phyloP scores from a whole-genome alignment of 1,139 yeast genomes.

The Lipomyces yarrowii region DNA sequence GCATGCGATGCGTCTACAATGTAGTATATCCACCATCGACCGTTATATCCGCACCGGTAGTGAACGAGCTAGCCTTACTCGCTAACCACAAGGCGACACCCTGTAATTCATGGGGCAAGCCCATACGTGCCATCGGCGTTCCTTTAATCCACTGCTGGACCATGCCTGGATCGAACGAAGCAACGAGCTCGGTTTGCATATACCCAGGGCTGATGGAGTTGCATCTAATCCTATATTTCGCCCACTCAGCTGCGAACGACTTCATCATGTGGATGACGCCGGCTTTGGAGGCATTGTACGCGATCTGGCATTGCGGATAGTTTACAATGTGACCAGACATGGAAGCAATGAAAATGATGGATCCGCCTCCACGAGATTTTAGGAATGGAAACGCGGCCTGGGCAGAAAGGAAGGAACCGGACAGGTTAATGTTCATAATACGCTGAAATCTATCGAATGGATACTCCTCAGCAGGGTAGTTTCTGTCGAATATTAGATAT shows the following conservation, averaged over 20 bases:
- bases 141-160: conserved; percentile 57
- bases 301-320: conserved; percentile 64
- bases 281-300: conserved; percentile 62
- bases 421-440: conserved; percentile 70
- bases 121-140: conserved; percentile 70
- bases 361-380: conserved; percentile 56
- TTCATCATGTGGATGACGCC: conserved; percentile 56
- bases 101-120: conserved; percentile 64
- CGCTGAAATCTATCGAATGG: conserved; percentile 74
- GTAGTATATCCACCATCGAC: conserved; percentile 69
- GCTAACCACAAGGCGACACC: conserved; percentile 71
- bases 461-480: conserved; percentile 59
- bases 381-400: conserved; percentile 72
- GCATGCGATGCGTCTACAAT: conserved; percentile 35
- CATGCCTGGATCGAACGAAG: conserved; percentile 6
- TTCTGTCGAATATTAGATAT: not conserved
- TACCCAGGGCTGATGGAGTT: conserved; percentile 61
- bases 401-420: conserved; percentile 72
- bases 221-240: conserved; percentile 54
- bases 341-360: conserved; percentile 59
- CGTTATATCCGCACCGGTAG: conserved; percentile 65
- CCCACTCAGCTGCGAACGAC: conserved; percentile 62
- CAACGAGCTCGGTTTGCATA: conserved; percentile 50
- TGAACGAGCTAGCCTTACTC: conserved; percentile 60
- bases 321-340: conserved; percentile 68